Evolutionary conservation across 169 alveolate species (phyloP), one percentile per base, ranked within the genome.

Genomic region (Cryptosporidium tyzzeri): DNA sequence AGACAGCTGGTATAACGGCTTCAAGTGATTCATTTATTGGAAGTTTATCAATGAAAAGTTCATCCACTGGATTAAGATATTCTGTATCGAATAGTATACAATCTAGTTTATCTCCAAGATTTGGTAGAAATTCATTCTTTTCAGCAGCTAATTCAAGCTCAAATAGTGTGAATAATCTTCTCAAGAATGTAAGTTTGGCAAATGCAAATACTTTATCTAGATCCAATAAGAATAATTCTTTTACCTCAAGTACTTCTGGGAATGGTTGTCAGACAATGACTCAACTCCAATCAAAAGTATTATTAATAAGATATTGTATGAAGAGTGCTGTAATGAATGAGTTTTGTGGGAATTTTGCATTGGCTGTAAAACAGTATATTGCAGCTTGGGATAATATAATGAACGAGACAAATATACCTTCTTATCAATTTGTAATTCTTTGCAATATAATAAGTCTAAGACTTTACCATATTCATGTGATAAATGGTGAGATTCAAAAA

Each of bases 301-400:
- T 80, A 29, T 31, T 80, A 16, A 80, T 80, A 23, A 80, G 89
- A 48, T 80, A 80, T 41, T 80, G 89, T 21, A 80, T 80, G 3
- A 80, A 80, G 68, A 80, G 89, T 41, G 89, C 89, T 26, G 89
- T 80, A 29, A 80, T 80, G 89, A 80, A 59, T 59, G 89, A 80
- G 35, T 80, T 80, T 62, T 80, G 89, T 80, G 75, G 89, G 1
- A 80, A 80, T 23, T 80, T 62, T 41, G 68, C 21, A 4, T 44
- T 80, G 3, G 89, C 89, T 39, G 41, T 29, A 29, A 80, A 80
- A 65, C 89, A 80, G 21, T 80, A 80, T 29, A 62, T 62, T 14
- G 75, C 75, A 21, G 89, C 75, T 31, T 80, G 89, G 89, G 89
- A 80, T n/a, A 45, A 44, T 26, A 80, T 80, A 9, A 62, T 80